phyloP scores from a whole-genome alignment of 768 basidiomycete species.

The Cyclocybe aegerita region DNA sequence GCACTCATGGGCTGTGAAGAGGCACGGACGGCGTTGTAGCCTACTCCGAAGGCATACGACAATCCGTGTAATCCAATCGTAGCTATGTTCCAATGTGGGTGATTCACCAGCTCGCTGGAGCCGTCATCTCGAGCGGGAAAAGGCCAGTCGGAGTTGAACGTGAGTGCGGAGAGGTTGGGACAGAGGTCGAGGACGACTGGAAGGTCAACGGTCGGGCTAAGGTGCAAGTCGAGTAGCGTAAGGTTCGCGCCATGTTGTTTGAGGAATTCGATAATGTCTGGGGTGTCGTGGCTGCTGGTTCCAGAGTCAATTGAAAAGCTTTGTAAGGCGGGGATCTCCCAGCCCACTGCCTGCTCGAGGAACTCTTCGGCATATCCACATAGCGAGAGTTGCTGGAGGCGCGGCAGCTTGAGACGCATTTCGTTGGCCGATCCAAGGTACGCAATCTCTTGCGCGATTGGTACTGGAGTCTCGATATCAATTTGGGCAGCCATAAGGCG shows the following conservation, averaged over 20 bases:
- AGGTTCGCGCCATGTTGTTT: conserved; percentile 55
- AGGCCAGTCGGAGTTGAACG: conserved; percentile 79
- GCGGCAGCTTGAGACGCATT: conserved; percentile 50
- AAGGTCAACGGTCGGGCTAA: conserved; percentile 55
- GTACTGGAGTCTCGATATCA: conserved; percentile 41
- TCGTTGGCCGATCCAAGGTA: conserved; percentile 62
- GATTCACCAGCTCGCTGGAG: conserved; percentile 41
- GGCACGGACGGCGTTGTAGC: conserved; percentile 43
- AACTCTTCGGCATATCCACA: conserved; percentile 63
- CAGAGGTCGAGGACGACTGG: conserved; percentile 62
- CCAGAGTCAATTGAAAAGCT: conserved; percentile 58
- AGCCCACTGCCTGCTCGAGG: conserved; percentile 66
- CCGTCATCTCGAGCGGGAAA: conserved; percentile 34
- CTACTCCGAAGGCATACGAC: conserved; percentile 67
- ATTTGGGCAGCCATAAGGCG: conserved; percentile 56
- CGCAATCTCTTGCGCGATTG: conserved; percentile 28
- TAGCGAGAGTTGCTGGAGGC: conserved; percentile 63
- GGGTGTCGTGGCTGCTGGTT: conserved; percentile 43
- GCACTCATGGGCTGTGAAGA: conserved; percentile 42
- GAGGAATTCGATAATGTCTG: conserved; percentile 63
- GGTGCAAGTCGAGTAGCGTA: conserved; percentile 65
- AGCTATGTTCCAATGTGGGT: conserved; percentile 55
- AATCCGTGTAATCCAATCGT: conserved; percentile 72
- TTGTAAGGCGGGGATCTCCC: conserved; percentile 62
- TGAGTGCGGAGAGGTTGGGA: conserved; percentile 58